Conservation (phyloP, 495 filamentous ascomycete genomes). For the Clavariopsis aquatica region DNA sequence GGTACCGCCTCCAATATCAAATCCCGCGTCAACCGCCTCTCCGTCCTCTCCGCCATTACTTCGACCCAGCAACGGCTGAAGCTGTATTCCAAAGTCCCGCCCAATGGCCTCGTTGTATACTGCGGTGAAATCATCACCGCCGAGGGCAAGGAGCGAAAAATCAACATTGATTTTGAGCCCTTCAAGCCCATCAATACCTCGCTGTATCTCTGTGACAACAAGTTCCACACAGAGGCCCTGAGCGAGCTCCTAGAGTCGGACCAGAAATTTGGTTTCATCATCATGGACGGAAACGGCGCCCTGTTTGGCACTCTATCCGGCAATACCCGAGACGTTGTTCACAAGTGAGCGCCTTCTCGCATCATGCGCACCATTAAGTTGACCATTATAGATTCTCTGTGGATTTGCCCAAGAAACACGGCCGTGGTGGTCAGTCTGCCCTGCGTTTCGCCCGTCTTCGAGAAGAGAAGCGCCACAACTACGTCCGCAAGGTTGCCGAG, state of each 20-base stretch:
- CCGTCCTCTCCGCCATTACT: slow-evolving; percentile 95
- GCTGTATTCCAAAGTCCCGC: slow-evolving; percentile 96
- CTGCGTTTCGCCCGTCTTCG: slow-evolving; percentile 98
- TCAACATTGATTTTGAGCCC: slow-evolving; percentile 99
- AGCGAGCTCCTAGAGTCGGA: slow-evolving; percentile 96
- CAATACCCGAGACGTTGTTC: slow-evolving; percentile 94
- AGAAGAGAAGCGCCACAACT: slow-evolving; percentile 99
- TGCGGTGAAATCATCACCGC: slow-evolving; percentile 99
- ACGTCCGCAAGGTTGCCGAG: slow-evolving; percentile 97
- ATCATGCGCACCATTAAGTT: background rate
- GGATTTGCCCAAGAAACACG: slow-evolving; percentile 98
- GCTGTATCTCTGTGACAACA: slow-evolving; percentile 98
- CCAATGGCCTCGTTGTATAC: slow-evolving; percentile 96
- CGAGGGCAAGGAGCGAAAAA: slow-evolving; percentile 97
- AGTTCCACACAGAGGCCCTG: slow-evolving; percentile 97
- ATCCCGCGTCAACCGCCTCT: slow-evolving; percentile 96
- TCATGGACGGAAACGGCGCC: slow-evolving; percentile 99
- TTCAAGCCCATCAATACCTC: slow-evolving; percentile 99
- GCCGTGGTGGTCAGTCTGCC: slow-evolving; percentile 98
- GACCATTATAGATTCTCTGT: slow-evolving; percentile 63
- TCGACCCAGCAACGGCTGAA: slow-evolving; percentile 98
- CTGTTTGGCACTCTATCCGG: slow-evolving; percentile 95
- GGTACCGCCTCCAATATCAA: slow-evolving; percentile 99
- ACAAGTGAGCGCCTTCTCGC: slow-evolving; percentile 57
- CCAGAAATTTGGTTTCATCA: slow-evolving; percentile 98